phyloP scores from a whole-genome alignment of 805 yeast genomes.

The Kazachstania taianensis region DNA sequence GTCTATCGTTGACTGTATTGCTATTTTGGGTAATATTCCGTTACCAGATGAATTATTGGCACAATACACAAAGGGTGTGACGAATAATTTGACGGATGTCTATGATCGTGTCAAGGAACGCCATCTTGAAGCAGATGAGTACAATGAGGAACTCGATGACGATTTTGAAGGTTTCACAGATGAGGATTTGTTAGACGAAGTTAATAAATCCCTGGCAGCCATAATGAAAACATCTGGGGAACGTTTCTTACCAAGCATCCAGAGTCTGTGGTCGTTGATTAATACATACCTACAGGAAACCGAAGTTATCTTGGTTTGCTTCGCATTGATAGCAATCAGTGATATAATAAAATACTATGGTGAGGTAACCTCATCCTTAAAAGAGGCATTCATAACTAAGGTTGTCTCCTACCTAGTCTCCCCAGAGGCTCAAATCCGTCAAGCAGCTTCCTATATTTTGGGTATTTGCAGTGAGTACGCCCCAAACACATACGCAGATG shows the following conservation, averaged over 20 bases:
- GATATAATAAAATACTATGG: conserved; percentile 79
- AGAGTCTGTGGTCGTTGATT: conserved; percentile 51
- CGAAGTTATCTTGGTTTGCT: conserved; percentile 56
- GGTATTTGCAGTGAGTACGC: conserved; percentile 85
- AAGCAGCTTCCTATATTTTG: conserved; percentile 74
- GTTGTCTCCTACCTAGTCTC: conserved; percentile 59
- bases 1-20: conserved; percentile 56
- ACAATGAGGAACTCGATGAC: conserved; percentile 75
- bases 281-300: conserved; percentile 51
- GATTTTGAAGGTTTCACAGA: conserved; percentile 80
- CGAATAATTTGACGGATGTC: conserved; percentile 53
- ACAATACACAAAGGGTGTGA: conserved; percentile 48
- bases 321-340: conserved; percentile 71
- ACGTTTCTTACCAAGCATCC: conserved; percentile 55
- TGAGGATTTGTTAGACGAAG: conserved; percentile 81
- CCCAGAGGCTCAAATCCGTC: conserved; percentile 65
- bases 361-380: conserved; percentile 49
- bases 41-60: conserved; percentile 46
- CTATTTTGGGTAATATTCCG: conserved; percentile 55
- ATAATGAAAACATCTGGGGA: conserved; percentile 55
- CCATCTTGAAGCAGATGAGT: conserved; percentile 72
- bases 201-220: conserved; percentile 62
- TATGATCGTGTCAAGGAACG: conserved; percentile 62
- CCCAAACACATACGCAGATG: conserved; percentile 49
- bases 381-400: conserved; percentile 52